Evolutionary conservation across 139 green algal species (phyloP).

Genomic region (Chlamydomonas applanata): DNA sequence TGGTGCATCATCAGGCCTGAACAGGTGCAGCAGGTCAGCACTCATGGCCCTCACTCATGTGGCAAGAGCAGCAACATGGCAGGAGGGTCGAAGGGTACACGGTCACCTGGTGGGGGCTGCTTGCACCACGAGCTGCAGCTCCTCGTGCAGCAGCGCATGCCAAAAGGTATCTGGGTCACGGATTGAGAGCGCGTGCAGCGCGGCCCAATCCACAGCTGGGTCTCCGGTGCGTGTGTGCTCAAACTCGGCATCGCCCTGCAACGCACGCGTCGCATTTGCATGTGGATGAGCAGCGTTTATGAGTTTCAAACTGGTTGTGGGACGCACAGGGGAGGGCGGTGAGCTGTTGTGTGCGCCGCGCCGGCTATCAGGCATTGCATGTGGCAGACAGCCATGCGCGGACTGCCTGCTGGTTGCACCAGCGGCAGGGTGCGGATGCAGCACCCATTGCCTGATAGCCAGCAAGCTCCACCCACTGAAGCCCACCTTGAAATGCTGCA

Average conservation of each 20-base stretch:
- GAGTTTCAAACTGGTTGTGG: not conserved
- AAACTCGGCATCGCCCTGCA: conserved; percentile 4
- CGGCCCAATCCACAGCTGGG: not conserved
- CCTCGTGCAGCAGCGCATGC: conserved; percentile 16
- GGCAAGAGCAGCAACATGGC: conserved; percentile 23
- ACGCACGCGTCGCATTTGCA: not conserved
- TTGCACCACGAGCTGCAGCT: not conserved
- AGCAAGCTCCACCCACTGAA: not conserved
- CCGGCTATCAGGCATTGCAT: not conserved
- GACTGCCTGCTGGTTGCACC: not conserved
- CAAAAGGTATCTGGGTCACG: conserved; percentile 5
- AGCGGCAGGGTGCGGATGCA: not conserved
- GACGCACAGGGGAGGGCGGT: not conserved
- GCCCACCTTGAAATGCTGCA: not conserved
- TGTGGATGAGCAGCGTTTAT: not conserved
- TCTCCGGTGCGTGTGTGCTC: not conserved
- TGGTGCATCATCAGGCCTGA: too few species aligned
- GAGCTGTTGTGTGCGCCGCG: not conserved
- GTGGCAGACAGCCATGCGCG: not conserved
- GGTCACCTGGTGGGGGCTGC: not conserved
- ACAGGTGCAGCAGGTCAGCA: too few species aligned
- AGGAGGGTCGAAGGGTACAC: not conserved
- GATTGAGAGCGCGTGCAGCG: not conserved
- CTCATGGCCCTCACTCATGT: too few species aligned
- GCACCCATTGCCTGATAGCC: not conserved